phyloP scores from a whole-genome alignment of 768 basidiomycete species.

The Tulasnella calospora region DNA sequence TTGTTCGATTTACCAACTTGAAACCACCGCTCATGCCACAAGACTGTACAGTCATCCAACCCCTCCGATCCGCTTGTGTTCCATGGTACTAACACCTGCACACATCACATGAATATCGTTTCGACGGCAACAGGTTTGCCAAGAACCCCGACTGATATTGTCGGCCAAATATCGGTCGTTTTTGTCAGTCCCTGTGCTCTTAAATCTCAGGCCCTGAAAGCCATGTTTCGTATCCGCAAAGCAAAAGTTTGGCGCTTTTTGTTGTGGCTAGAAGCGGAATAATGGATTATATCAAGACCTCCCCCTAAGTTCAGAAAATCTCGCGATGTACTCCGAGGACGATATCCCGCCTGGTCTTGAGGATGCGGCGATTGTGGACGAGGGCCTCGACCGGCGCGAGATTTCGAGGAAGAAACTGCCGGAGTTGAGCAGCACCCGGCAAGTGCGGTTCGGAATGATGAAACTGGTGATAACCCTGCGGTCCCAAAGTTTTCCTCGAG shows the following conservation, averaged over 20 bases:
- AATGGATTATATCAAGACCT: constrained; percentile 37
- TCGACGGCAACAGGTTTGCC: constrained; percentile 34
- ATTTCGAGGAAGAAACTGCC: too few species aligned
- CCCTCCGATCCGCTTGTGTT: constrained; percentile 4
- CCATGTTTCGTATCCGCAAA: constrained; percentile 32
- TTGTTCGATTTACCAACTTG: too few species aligned
- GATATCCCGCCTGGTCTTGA: constrained; percentile 29
- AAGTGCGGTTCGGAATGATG: too few species aligned
- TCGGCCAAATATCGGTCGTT: constrained; percentile 33
- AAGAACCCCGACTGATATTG: constrained; percentile 33
- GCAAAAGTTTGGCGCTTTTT: constrained; percentile 33
- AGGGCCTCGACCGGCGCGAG: neutral
- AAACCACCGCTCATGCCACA: too few species aligned
- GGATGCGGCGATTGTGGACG: constrained; percentile 29
- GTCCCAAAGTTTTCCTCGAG: too few species aligned
- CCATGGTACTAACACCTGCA: too few species aligned
- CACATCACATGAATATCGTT: too few species aligned
- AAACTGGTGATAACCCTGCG: too few species aligned
- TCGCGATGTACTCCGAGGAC: constrained; percentile 31
- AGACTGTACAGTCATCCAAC: neutral
- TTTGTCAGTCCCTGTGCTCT: constrained; percentile 35
- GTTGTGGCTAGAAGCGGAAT: constrained; percentile 38
- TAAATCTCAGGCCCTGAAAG: constrained; percentile 23
- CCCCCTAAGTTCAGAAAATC: neutral
- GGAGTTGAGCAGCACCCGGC: too few species aligned